Conservation (phyloP, 495 filamentous ascomycete genomes). For the Neurospora sublineolata region DNA sequence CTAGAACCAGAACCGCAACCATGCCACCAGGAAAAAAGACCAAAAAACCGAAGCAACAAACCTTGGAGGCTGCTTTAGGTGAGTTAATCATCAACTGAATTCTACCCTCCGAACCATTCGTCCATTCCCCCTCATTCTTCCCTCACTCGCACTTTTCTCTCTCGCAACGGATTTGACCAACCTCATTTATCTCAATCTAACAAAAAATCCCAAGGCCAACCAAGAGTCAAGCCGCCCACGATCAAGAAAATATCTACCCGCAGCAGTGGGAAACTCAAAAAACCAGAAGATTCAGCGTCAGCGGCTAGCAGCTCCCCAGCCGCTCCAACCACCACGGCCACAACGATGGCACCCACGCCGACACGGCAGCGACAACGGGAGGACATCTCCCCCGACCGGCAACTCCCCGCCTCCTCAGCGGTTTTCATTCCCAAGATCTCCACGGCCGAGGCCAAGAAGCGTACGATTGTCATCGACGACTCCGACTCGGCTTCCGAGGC, state of each 20-base stretch:
- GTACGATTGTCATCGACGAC: background rate
- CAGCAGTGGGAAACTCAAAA: background rate
- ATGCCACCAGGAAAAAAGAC: background rate
- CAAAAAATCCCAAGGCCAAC: background rate
- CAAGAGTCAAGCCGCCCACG: background rate
- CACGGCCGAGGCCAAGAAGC: background rate
- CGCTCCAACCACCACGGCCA: background rate
- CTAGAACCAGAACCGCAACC: background rate
- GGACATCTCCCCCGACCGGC: background rate
- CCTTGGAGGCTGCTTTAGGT: conserved; percentile 15
- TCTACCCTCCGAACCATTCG: background rate
- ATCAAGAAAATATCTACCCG: background rate
- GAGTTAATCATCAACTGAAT: background rate
- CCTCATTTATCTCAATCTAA: background rate
- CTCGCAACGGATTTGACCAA: background rate
- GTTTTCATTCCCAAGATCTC: background rate
- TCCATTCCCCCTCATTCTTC: background rate
- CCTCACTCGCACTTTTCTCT: background rate
- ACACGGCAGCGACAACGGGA: background rate
- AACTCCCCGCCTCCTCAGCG: background rate
- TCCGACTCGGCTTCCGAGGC: background rate
- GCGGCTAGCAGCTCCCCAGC: background rate
- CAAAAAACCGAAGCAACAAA: conserved; percentile 13
- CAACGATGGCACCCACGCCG: background rate
- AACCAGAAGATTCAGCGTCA: background rate